Percentiles rank a stretch among this genome's conserved stretches.
Evolutionary conservation across 2,329 filamentous ascomycete species (phyloP).

Genomic region (Fusarium sp.): DNA sequence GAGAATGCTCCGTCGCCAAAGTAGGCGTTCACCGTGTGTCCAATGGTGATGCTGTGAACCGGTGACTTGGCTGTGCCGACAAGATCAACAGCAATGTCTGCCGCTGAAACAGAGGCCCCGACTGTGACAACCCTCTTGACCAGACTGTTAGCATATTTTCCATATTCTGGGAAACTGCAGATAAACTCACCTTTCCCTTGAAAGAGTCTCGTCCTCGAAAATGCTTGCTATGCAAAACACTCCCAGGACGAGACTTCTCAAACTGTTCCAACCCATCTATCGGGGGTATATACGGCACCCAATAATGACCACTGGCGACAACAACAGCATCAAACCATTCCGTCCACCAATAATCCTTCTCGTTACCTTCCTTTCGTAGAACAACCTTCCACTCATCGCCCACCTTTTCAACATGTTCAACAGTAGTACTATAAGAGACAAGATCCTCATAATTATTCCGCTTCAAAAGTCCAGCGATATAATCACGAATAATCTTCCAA

Average conservation of each 20-base stretch:
- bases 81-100: constrained; percentile 70
- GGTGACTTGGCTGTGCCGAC: constrained; percentile 59
- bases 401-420: constrained; percentile 68
- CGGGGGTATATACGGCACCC: constrained; percentile 66
- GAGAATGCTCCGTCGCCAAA: constrained; percentile 71
- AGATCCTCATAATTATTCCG: constrained; percentile 66
- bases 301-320: constrained; percentile 71
- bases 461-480: constrained; percentile 64
- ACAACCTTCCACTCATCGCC: constrained; percentile 65
- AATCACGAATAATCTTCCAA: constrained; percentile 67
- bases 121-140: constrained; percentile 69
- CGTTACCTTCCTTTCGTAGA: constrained; percentile 53
- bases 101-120: constrained; percentile 73
- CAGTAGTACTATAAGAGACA: constrained; percentile 69
- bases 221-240: constrained; percentile 67
- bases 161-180: background rate
- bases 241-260: constrained; percentile 59
- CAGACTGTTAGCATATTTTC: background rate
- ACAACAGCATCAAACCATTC: constrained; percentile 73
- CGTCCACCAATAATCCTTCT: constrained; percentile 70
- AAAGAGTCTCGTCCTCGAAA: constrained; percentile 62
- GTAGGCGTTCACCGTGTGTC: constrained; percentile 63
- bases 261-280: constrained; percentile 63
- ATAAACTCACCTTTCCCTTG: constrained; percentile 55
- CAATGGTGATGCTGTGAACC: constrained; percentile 63